phyloP scores from a whole-genome alignment of 2,329 filamentous ascomycete genomes.

The Exophiala bonariae region DNA sequence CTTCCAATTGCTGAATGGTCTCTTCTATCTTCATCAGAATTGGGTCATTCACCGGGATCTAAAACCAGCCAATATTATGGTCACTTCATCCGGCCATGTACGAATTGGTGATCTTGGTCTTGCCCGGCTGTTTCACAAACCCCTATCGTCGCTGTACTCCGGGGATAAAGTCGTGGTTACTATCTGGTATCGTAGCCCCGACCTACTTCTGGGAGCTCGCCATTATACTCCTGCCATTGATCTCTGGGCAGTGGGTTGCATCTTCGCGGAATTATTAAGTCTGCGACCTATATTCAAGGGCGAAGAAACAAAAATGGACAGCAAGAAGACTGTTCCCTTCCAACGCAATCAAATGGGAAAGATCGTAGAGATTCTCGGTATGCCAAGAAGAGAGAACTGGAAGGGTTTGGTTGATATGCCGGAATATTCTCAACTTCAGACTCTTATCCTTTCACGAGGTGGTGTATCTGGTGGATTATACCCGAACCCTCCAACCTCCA shows the following conservation, averaged over 20 bases:
- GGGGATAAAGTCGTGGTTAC: slow-evolving; percentile 98
- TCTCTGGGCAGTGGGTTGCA: slow-evolving; percentile 96
- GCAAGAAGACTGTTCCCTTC: slow-evolving; percentile 95
- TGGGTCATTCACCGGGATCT: slow-evolving; percentile 97
- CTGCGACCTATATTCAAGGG: slow-evolving; percentile 96
- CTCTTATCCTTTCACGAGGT: slow-evolving; percentile 45
- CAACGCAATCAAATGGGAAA: slow-evolving; percentile 99
- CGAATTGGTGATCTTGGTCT: slow-evolving; percentile 94
- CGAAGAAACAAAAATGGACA: slow-evolving; percentile 98
- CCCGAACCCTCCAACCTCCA: slow-evolving; percentile 36
- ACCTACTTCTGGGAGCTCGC: slow-evolving; percentile 85
- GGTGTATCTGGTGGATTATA: slow-evolving; percentile 32
- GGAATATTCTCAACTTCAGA: slow-evolving; percentile 72
- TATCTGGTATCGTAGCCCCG: slow-evolving; percentile 97
- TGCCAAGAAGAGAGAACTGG: slow-evolving; percentile 88
- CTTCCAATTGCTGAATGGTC: slow-evolving; percentile 91
- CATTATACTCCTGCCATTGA: slow-evolving; percentile 98
- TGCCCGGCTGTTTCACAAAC: slow-evolving; percentile 90
- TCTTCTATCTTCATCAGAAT: slow-evolving; percentile 91
- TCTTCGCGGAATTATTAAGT: slow-evolving; percentile 90
- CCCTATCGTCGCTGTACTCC: slow-evolving; percentile 83
- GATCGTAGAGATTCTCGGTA: slow-evolving; percentile 93
- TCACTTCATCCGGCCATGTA: slow-evolving; percentile 84
- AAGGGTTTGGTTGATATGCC: slow-evolving; percentile 81
- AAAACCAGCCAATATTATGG: slow-evolving; percentile 98